Evolutionary conservation across 768 basidiomycete species (phyloP).

Genomic region (Epithele typhae): DNA sequence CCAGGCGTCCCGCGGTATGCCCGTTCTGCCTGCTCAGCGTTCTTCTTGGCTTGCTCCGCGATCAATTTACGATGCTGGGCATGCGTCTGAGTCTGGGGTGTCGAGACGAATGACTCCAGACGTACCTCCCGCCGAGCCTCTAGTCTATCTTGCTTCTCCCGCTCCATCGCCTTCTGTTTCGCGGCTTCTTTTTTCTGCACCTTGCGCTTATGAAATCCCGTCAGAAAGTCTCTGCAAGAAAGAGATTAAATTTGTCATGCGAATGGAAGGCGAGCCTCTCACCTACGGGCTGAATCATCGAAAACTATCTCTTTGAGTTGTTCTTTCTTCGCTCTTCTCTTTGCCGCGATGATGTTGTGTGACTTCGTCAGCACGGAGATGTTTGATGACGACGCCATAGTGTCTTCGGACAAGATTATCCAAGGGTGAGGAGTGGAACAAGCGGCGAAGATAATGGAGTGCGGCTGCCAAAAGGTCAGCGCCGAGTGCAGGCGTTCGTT

Average conservation of each 20-base stretch:
- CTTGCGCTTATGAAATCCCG: slow-evolving; percentile 93
- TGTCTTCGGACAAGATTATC: too few species aligned
- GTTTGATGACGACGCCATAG: slow-evolving; percentile 40
- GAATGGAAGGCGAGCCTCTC: slow-evolving; percentile 15
- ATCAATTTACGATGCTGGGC: slow-evolving; percentile 72
- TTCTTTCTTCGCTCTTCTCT: slow-evolving; percentile 57
- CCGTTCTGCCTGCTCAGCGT: slow-evolving; percentile 71
- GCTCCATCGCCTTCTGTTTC: slow-evolving; percentile 65
- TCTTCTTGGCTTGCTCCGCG: slow-evolving; percentile 71
- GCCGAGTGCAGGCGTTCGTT: too few species aligned
- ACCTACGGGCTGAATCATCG: slow-evolving; percentile 84
- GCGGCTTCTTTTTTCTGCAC: slow-evolving; percentile 76
- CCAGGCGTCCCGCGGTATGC: slow-evolving; percentile 65
- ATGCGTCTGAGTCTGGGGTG: slow-evolving; percentile 13
- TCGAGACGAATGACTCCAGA: slow-evolving; percentile 4
- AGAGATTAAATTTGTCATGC: not conserved
- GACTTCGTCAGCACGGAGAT: slow-evolving; percentile 56
- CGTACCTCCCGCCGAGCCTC: slow-evolving; percentile 77
- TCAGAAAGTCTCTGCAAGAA: slow-evolving; percentile 74
- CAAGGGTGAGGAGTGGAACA: too few species aligned
- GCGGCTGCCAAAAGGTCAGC: too few species aligned
- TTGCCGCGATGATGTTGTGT: slow-evolving; percentile 59
- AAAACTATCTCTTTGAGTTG: slow-evolving; percentile 82
- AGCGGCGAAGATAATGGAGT: too few species aligned
- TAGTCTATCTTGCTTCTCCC: slow-evolving; percentile 71